These are phyloP conservation scores for Trichoderma gracile DNA, from an alignment of 2,329 filamentous ascomycete species.

Conservation along the genomic window DNA sequence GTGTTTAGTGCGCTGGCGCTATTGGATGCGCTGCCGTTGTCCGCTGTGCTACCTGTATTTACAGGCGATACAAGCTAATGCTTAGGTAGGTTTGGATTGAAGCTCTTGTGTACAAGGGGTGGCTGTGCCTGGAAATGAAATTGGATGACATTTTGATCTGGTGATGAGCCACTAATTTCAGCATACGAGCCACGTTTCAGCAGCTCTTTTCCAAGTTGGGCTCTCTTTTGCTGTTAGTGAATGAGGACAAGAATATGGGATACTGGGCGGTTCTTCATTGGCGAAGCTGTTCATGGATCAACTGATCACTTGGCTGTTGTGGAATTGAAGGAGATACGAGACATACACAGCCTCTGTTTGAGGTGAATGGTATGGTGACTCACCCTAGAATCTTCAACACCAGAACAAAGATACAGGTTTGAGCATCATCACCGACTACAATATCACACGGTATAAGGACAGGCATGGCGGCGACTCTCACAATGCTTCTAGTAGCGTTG, in stretches of 20 bases:
- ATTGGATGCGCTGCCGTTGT: neutral
- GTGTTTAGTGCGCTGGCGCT: neutral
- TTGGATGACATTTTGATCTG: neutral
- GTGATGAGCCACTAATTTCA: conserved; percentile 22
- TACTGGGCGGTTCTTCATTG: conserved; percentile 11
- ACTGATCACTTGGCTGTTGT: neutral
- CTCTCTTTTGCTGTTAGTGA: neutral
- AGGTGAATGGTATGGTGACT: neutral
- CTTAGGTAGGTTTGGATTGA: neutral
- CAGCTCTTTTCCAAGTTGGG: neutral
- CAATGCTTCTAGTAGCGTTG: neutral
- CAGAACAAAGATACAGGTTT: too few relatives aligned
- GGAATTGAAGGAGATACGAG: neutral
- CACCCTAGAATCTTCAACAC: too few relatives aligned
- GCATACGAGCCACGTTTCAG: conserved; percentile 22
- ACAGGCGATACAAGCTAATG: conserved; percentile 6
- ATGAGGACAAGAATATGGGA: neutral
- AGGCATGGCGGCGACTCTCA: too few relatives aligned
- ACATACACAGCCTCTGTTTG: conserved; percentile 15
- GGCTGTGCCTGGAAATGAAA: neutral
- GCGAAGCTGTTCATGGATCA: conserved; percentile 2
- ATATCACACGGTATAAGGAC: neutral
- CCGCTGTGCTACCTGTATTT: neutral
- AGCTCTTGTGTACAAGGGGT: neutral
- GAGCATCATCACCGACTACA: neutral